Base-by-base conservation (phyloP, 1,284 basidiomycete genomes). In the Microbotryum silenes-acaulis region DNA sequence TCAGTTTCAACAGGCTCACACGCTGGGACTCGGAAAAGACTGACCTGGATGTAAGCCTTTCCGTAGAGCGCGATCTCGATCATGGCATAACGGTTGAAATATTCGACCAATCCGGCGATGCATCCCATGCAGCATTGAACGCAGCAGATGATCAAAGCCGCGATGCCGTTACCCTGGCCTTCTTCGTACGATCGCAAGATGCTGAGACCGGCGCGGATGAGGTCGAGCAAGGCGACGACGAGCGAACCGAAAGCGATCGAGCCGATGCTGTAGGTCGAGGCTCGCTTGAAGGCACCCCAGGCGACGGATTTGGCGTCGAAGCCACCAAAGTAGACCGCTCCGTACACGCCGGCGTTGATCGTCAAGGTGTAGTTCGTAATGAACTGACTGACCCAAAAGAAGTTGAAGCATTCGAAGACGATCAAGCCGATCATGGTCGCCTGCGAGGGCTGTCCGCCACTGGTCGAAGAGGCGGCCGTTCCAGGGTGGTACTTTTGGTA, bases 191-290 rank as follows among this genome's bases (percentile, higher is more conserved):
- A 82, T 68, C 84, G 79, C 16, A 84, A 76, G 23, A 83, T 76
- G 58, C 84, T 82, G 54, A 93, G 73, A 48, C 89, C 72, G 61
- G 90, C 79, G 51, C 84, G 78, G 51, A 92, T 69, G 6, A 91
- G 73, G 70, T 94, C 91, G 52, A 94, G 79, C 33, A 94, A 73
- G 0, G 91, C 90, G 51, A 94, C 90, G 65, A 94, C 89, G 70
- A 94, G 78, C 3, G 86, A 89, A 6, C 91, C 91, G 72, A 93
- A 91, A 6, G 89, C 88, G 70, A 94, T 91, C 0, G 88, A 90
- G 7, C 90, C 91, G 33, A 96, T 80, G 1, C 88, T 91, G 57
- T 87, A 78, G 0, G 89, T 91, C 18, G 85, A 87, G n/a, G 89
- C 86, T 29, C 91, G 83, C 45, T 81, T 80, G 73, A 94, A 88